These are phyloP conservation scores for Neodidymelliopsis sp. DNA, from an alignment of 2,329 filamentous ascomycete genomes.

Conservation along the genomic window DNA sequence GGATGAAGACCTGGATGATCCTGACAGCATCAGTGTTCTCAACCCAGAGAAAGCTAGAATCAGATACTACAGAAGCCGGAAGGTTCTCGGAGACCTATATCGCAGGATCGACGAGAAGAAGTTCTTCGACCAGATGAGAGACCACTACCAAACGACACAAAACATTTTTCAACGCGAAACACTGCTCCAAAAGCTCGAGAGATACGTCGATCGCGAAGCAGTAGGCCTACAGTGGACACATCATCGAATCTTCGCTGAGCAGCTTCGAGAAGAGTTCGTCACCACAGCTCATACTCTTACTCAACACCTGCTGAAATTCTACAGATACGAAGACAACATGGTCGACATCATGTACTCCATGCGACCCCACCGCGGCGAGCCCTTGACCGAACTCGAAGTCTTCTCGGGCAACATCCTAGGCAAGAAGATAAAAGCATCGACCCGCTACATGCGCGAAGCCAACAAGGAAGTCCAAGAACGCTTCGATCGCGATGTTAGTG, in stretches of 20 bases:
- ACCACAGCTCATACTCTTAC: background rate
- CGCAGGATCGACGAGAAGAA: constrained; percentile 74
- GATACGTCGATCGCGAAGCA: constrained; percentile 50
- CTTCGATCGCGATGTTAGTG: constrained; percentile 53
- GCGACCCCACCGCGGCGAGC: constrained; percentile 35
- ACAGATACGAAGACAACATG: constrained; percentile 63
- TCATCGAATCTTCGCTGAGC: constrained; percentile 49
- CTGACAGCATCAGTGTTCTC: constrained; percentile 44
- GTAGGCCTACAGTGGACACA: constrained; percentile 53
- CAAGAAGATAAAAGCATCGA: constrained; percentile 52
- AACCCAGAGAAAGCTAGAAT: constrained; percentile 53
- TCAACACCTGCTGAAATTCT: background rate
- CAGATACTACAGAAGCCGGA: constrained; percentile 71
- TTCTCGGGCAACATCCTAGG: constrained; percentile 66
- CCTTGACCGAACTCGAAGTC: constrained; percentile 51
- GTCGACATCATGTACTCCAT: constrained; percentile 55
- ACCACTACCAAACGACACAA: constrained; percentile 20
- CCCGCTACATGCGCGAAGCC: constrained; percentile 38
- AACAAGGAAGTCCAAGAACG: constrained; percentile 49
- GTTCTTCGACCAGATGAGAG: constrained; percentile 57
- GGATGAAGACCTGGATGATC: constrained; percentile 48
- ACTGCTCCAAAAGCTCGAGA: constrained; percentile 48
- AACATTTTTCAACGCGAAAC: constrained; percentile 13
- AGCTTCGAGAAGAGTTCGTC: constrained; percentile 48
- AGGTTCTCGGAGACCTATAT: constrained; percentile 74